Percentiles rank a stretch among this genome's conserved stretches.
Evolutionary conservation across 2,329 filamentous ascomycete species (phyloP).

Genomic region (Exophiala phaeomuriformis): DNA sequence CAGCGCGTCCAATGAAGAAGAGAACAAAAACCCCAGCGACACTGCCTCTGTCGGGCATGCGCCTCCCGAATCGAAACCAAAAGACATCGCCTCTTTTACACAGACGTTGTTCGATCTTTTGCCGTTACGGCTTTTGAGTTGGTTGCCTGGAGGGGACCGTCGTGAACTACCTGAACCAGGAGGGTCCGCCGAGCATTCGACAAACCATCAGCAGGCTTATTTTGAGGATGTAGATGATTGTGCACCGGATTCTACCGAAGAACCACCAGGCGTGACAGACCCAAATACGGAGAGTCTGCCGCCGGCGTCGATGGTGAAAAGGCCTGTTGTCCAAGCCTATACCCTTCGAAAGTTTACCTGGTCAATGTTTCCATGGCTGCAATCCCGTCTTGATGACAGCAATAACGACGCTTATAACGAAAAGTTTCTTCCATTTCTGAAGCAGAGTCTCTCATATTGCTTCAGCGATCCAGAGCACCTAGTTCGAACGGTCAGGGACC

Average conservation of each 20-base stretch:
- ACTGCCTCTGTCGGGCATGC: not conserved
- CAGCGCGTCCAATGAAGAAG: not conserved
- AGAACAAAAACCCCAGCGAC: not conserved
- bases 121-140: slow-evolving; percentile 41
- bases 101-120: slow-evolving; percentile 50
- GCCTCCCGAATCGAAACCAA: slow-evolving; percentile 8
- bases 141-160: slow-evolving; percentile 35
- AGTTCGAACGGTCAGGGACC: slow-evolving; percentile 34
- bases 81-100: slow-evolving; percentile 56
- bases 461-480: slow-evolving; percentile 38
- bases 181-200: not conserved
- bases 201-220: not conserved
- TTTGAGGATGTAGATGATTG: not conserved
- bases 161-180: slow-evolving; percentile 23
- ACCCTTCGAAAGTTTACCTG: slow-evolving; percentile 15
- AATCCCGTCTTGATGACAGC: not conserved
- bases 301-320: not conserved
- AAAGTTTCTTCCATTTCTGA: slow-evolving; percentile 33
- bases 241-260: not conserved
- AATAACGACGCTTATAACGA: not conserved
- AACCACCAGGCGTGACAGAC: not conserved
- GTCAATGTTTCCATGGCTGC: slow-evolving; percentile 12
- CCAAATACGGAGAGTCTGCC: not conserved
- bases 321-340: not conserved
- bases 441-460: slow-evolving; percentile 41